phyloP scores from a whole-genome alignment of 2,329 filamentous ascomycete species.

The Clarireedia paspali region DNA sequence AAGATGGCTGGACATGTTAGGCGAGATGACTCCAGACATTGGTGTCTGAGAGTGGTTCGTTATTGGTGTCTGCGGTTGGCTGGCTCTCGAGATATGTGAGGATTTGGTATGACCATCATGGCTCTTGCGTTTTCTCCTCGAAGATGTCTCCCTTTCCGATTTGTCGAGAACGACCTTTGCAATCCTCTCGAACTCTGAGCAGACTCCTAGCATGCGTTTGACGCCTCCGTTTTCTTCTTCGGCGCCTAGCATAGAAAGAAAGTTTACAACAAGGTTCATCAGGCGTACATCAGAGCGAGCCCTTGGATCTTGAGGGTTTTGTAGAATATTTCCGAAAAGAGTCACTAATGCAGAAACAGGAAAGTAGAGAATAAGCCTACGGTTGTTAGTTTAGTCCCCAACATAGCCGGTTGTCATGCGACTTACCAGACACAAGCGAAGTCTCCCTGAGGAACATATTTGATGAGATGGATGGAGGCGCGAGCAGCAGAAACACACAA shows the following conservation, averaged over 20 bases:
- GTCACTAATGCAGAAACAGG: constrained; percentile 93
- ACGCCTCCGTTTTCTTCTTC: constrained; percentile 88
- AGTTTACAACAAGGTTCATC: constrained; percentile 90
- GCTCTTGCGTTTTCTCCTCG: constrained; percentile 75
- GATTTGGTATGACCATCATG: constrained; percentile 37
- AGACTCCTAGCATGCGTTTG: constrained; percentile 87
- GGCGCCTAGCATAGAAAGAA: constrained; percentile 79
- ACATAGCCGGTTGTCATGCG: neutral
- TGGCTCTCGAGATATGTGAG: constrained; percentile 8
- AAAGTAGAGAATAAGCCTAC: constrained; percentile 86
- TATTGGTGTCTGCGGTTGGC: constrained; percentile 21
- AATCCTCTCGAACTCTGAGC: constrained; percentile 94
- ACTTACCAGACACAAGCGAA: constrained; percentile 88
- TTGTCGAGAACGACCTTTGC: constrained; percentile 86
- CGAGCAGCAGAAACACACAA: constrained; percentile 88
- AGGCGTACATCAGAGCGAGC: constrained; percentile 83
- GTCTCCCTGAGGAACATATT: constrained; percentile 93
- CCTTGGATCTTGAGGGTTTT: constrained; percentile 84
- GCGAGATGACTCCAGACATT: constrained; percentile 25
- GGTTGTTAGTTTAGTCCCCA: constrained; percentile 25
- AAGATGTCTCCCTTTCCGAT: constrained; percentile 65
- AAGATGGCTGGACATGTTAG: constrained; percentile 13
- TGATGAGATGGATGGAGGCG: constrained; percentile 86
- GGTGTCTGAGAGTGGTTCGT: constrained; percentile 16
- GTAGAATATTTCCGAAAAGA: constrained; percentile 89